Evolutionary conservation across 257 asterid species (phyloP), one percentile per base, ranked within the genome.

Genomic region (Solanum microdontum): DNA sequence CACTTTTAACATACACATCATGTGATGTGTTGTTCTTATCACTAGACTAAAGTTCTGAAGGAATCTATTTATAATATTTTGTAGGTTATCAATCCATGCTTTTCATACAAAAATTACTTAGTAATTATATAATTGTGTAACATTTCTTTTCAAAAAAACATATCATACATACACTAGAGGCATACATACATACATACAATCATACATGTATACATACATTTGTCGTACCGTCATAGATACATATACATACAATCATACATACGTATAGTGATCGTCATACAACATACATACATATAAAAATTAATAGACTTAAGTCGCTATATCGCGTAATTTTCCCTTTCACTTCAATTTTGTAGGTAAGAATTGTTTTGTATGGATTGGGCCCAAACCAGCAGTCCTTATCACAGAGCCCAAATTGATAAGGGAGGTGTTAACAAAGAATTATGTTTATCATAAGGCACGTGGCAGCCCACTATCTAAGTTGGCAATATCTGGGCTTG

Each of bases 371-470:
- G 12, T 89, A 12, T 94, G 97, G 96, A 34, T 87, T 34, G 95
- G 94, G 2, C 92, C 91, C 40, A 86, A 30, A 36, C 92, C 95
- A 14, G 88, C 88, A 39, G 91, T 86, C 13, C 21, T 91, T 6
- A 89, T 94, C 26, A 51, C 45, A 64, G 95, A 93, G 11, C 91
- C 94, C 11, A 92, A 90, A 48, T 77, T 43, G 11, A 83, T 91
- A 32, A 88, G 86, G 82, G 96, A 93, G 69, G 87, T 94, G 28
- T n/a, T 94, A 88, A 89, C 93, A 2, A 94, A 91, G 85, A 79
- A 28, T 64, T 83, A 58, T 10, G 32, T 92, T 12, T 94, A 90
- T 76, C 95, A 89, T 55, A 93, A 91, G 92, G 86, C 90, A 15
- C 51, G 45, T 7, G 8, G 66, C 14, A 90, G 55, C 88, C 90